Evolutionary conservation across 1,139 yeast genomes (phyloP).

Genomic region (Taphrina communis): DNA sequence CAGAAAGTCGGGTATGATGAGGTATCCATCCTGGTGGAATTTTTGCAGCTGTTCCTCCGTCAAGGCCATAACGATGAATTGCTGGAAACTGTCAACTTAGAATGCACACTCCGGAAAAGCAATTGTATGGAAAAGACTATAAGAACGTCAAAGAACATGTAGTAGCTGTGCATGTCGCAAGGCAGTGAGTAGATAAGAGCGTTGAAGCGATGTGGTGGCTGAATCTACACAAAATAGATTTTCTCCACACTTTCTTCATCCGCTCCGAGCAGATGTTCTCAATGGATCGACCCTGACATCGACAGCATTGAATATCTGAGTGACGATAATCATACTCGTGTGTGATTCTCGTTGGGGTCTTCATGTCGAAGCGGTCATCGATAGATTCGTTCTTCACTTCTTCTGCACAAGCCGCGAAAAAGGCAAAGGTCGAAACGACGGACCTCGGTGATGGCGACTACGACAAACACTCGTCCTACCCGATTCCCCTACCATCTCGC

Average conservation of each 20-base stretch:
- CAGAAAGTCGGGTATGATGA: slow-evolving; percentile 66
- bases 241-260: neutral
- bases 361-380: slow-evolving; percentile 22
- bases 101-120: neutral
- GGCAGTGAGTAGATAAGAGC: neutral
- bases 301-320: too few species aligned
- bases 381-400: slow-evolving; percentile 13
- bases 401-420: neutral
- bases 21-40: slow-evolving; percentile 66
- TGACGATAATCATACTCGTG: neutral
- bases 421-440: neutral
- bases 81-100: too few species aligned
- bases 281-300: too few species aligned
- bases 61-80: slow-evolving; percentile 4
- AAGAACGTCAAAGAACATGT: too few species aligned
- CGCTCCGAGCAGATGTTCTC: neutral
- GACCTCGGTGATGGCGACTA: neutral
- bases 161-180: too few species aligned
- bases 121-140: neutral
- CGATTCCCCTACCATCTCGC: slow-evolving; percentile 23
- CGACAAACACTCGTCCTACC: slow-evolving; percentile 26
- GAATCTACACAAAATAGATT: neutral
- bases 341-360: neutral
- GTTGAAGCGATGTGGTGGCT: slow-evolving; percentile 6
- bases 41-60: slow-evolving; percentile 48